phyloP scores from a whole-genome alignment of 2,329 filamentous ascomycete species.

The Knoxdaviesia proteae region DNA sequence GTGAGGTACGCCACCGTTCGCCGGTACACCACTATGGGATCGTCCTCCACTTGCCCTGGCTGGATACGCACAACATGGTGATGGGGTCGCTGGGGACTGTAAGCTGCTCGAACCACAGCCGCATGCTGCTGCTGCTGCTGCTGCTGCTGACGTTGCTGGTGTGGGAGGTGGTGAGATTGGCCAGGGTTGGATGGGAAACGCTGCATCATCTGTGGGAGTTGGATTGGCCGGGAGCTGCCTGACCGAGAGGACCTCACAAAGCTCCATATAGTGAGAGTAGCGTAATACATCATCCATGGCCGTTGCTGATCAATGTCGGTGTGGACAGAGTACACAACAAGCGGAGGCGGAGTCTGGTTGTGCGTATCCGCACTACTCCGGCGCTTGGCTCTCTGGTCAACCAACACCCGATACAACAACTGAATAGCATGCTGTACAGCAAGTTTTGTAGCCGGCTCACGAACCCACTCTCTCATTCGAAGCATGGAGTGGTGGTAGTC shows the following conservation, averaged over 20 bases:
- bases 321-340: slow-evolving; percentile 41
- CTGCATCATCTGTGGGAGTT: no score
- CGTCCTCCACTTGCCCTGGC: no score
- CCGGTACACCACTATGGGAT: slow-evolving; percentile 5
- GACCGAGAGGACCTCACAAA: slow-evolving; percentile 31
- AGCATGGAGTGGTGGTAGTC: slow-evolving; percentile 55
- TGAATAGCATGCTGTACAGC: slow-evolving; percentile 70
- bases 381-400: slow-evolving; percentile 23
- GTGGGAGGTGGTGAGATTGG: no score
- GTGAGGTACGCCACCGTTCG: slow-evolving; percentile 24
- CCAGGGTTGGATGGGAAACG: no score
- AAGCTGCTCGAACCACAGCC: no score
- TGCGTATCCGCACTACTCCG: slow-evolving; percentile 5
- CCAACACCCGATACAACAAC: slow-evolving; percentile 57
- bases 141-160: no score
- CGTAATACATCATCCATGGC: slow-evolving; percentile 82
- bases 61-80: no score
- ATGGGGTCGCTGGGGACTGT: no score
- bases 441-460: slow-evolving; percentile 52
- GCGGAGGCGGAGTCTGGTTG: slow-evolving; percentile 12
- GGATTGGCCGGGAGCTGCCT: slow-evolving; percentile 1
- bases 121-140: no score
- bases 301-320: slow-evolving; percentile 67
- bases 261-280: slow-evolving; percentile 67
- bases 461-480: slow-evolving; percentile 65